Conservation (phyloP, 805 yeast species). For the Pichia exigua region DNA sequence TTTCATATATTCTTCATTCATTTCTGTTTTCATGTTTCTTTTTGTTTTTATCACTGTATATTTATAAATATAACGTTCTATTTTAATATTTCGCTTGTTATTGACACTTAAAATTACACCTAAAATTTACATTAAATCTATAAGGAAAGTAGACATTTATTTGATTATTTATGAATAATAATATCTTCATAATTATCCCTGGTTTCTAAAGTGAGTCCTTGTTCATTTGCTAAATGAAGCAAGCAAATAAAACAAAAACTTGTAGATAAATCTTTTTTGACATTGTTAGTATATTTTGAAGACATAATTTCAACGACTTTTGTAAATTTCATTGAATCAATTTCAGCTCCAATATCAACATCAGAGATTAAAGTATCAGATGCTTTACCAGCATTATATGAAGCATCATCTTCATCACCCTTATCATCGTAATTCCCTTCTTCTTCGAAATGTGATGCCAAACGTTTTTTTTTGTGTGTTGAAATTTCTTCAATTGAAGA, state of each 20-base stretch:
- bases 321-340: conserved; percentile 20
- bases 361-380: not conserved
- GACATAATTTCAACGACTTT: conserved; percentile 32
- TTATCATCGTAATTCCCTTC: not conserved
- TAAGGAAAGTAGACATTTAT: not conserved
- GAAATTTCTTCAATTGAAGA: conserved; percentile 28
- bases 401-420: conserved; percentile 8
- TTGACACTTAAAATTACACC: not conserved
- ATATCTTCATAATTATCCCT: conserved; percentile 32
- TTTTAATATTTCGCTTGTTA: not conserved
- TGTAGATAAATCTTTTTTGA: conserved; percentile 37
- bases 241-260: conserved; percentile 45
- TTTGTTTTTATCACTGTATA: not conserved
- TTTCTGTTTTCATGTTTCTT: not conserved
- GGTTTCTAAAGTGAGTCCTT: conserved; percentile 34
- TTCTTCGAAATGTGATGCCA: conserved; percentile 24
- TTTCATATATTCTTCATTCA: not conserved
- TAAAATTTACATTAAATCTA: not conserved
- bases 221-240: conserved; percentile 43
- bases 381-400: not conserved
- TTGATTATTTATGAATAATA: conserved; percentile 19
- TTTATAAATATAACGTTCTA: not conserved
- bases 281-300: conserved; percentile 30
- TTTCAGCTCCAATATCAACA: conserved; percentile 3
- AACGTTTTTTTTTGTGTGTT: conserved; percentile 21